Percentiles rank a stretch among this genome's conserved stretches.
Conservation (phyloP, 2,329 filamentous ascomycete genomes). For the Diaporthe vexans region DNA sequence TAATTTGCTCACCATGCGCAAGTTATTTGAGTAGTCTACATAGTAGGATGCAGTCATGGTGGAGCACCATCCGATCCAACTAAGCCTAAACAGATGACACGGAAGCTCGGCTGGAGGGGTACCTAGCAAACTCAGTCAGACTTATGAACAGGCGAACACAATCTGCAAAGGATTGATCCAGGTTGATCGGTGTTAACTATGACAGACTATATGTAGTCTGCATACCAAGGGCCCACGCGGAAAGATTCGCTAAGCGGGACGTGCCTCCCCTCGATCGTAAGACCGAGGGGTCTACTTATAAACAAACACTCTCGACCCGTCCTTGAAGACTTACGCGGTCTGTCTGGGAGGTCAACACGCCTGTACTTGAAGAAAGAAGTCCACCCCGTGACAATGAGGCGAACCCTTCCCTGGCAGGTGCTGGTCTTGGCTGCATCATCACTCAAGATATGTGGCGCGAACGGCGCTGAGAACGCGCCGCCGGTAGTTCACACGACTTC, state of each 20-base stretch:
- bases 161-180: not conserved
- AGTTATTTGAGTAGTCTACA: not conserved
- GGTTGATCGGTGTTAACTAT: too few species aligned
- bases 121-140: not conserved
- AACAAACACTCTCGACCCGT: not conserved
- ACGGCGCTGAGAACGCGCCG: not conserved
- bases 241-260: not conserved
- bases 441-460: not conserved
- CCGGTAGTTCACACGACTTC: slow-evolving; percentile 20
- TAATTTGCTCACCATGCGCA: slow-evolving; percentile 13
- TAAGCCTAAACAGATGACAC: not conserved
- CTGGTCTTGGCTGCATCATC: not conserved
- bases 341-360: not conserved
- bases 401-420: not conserved
- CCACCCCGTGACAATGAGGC: not conserved
- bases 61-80: not conserved
- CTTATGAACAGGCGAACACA: not conserved
- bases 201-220: not conserved
- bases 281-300: not conserved
- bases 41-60: not conserved
- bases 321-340: not conserved
- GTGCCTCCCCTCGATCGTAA: too few species aligned
- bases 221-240: not conserved
- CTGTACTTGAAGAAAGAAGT: not conserved
- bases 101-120: not conserved